A percentile compares a stretch with the other conserved stretches of the same genome.
phyloP scores from a whole-genome alignment of 148 eudicot species.

The Vaccinium vitisidaea region DNA sequence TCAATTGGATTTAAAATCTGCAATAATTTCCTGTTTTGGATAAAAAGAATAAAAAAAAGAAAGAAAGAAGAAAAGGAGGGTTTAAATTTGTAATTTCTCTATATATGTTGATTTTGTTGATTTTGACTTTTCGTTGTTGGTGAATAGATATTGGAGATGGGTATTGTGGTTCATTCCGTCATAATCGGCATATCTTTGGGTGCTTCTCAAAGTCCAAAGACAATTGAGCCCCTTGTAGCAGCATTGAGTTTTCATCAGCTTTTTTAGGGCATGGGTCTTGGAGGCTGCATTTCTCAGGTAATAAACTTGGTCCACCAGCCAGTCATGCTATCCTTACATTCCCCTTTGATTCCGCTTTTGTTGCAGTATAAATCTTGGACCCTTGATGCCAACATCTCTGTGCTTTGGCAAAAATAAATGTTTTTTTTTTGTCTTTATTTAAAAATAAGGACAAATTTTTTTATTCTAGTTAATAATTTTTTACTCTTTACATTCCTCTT shows the following conservation, averaged over 20 bases:
- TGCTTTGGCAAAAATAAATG: no score
- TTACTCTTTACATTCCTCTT: no score
- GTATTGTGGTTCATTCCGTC: constrained; percentile 32
- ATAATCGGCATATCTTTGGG: constrained; percentile 29
- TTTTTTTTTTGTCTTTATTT: no score
- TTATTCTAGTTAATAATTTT: no score
- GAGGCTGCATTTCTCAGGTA: constrained; percentile 39
- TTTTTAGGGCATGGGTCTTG: constrained; percentile 35
- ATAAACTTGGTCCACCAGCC: not conserved
- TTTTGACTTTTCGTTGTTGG: not conserved
- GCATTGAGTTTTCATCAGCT: constrained; percentile 31
- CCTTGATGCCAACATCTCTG: not conserved
- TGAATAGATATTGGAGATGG: constrained; percentile 28
- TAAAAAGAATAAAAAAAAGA: no score
- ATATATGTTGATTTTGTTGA: not conserved
- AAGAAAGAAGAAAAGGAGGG: no score
- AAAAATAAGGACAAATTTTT: no score
- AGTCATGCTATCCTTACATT: not conserved
- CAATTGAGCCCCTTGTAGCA: constrained; percentile 28
- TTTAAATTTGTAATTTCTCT: not conserved
- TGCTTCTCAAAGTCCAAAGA: constrained; percentile 26
- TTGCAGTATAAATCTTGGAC: not conserved
- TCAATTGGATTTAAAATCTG: no score
- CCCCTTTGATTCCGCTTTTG: not conserved
- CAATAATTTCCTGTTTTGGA: no score